Evolutionary conservation across 257 asterid genomes (phyloP).

Genomic region (Echites panduratus): DNA sequence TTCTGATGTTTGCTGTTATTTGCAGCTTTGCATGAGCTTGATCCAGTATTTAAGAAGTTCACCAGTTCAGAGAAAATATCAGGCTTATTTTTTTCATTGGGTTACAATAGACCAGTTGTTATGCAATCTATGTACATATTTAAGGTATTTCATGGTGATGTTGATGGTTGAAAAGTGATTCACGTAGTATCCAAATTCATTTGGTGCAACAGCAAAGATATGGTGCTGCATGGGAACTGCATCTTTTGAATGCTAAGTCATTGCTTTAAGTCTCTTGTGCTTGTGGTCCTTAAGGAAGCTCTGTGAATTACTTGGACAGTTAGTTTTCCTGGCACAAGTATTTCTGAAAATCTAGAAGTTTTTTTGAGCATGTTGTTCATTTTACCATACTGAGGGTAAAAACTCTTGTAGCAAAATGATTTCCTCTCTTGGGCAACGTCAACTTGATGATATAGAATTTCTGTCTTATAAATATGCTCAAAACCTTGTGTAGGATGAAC

Average conservation of each 20-base stretch:
- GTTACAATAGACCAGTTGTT: constrained; percentile 53
- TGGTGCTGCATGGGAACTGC: background rate
- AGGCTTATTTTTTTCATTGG: constrained; percentile 49
- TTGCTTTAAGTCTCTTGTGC: background rate
- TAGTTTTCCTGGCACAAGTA: background rate
- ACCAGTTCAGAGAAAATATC: constrained; percentile 51
- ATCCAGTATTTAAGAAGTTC: constrained; percentile 63
- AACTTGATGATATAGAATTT: background rate
- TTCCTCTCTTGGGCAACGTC: background rate
- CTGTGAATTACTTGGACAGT: no score
- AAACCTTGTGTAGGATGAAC: background rate
- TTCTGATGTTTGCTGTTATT: background rate
- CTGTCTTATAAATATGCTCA: background rate
- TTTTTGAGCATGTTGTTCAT: background rate
- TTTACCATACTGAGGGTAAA: background rate
- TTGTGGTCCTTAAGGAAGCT: no score
- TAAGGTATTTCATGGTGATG: constrained; percentile 38
- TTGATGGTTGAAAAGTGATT: background rate
- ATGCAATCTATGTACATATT: constrained; percentile 82
- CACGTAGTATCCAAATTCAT: background rate
- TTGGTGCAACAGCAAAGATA: background rate
- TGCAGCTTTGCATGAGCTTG: constrained; percentile 66
- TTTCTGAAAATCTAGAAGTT: background rate
- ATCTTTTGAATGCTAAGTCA: background rate
- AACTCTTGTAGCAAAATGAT: background rate